phyloP scores from a whole-genome alignment of 805 yeast genomes.

The Tetrapisispora namnaoensis region DNA sequence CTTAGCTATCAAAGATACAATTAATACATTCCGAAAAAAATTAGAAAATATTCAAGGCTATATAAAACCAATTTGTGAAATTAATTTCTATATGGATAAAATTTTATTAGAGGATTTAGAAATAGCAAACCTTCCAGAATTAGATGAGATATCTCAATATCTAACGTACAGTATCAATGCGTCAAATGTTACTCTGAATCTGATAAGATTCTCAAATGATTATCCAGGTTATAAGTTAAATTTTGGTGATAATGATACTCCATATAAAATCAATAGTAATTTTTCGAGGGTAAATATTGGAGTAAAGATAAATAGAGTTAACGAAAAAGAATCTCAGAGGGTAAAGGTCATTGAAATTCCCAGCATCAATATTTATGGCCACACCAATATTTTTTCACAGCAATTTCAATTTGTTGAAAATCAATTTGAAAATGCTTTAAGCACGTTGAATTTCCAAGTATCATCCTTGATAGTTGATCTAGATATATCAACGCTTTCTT shows the following conservation, averaged over 20 bases:
- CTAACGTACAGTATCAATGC: constrained; percentile 16
- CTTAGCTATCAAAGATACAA: constrained; percentile 3
- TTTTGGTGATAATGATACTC: constrained; percentile 34
- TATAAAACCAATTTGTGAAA: constrained; percentile 8
- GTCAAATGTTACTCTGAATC: constrained; percentile 21
- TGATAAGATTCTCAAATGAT: constrained; percentile 23
- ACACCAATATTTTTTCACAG: constrained; percentile 33
- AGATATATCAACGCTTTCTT: constrained; percentile 32
- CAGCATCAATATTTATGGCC: constrained; percentile 30
- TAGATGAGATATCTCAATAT: constrained; percentile 14
- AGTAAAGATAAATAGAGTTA: constrained; percentile 18
- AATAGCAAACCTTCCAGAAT: constrained; percentile 13
- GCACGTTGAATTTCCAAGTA: constrained; percentile 31
- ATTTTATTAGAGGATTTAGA: constrained; percentile 15
- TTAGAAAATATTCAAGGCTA: constrained; percentile 2
- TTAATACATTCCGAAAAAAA: constrained; percentile 3
- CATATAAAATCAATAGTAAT: constrained; percentile 32
- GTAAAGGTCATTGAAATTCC: constrained; percentile 30
- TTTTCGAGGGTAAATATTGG: constrained; percentile 31
- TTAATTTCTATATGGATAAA: constrained; percentile 19
- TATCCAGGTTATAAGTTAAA: constrained; percentile 41
- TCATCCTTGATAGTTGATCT: constrained; percentile 39
- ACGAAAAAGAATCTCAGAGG: constrained; percentile 2
- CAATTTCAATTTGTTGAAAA: constrained; percentile 20
- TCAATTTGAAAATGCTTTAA: constrained; percentile 25